Base-by-base conservation (phyloP, 495 filamentous ascomycete species). In the Umbilicaria muhlenbergii region DNA sequence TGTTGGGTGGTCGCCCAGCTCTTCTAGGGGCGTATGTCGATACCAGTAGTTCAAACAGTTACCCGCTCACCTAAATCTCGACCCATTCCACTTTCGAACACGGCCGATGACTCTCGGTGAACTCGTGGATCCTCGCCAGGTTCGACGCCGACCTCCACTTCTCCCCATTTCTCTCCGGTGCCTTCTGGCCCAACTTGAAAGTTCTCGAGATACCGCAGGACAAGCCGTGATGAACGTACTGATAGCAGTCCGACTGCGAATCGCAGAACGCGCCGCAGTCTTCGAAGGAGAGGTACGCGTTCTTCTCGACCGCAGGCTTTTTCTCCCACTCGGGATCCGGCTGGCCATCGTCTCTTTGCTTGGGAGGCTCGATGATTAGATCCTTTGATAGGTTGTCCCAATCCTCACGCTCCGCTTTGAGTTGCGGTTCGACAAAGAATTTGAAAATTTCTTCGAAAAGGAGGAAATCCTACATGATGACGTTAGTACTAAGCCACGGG, bases 321-420 rank as follows among this genome's bases (percentile, higher is more conserved):
- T 56, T 44, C 12, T 52, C 45, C 24, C 24, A 28, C 16, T 44
- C 18, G 35, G 59, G 54, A 44, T 58, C 65, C 4, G 24, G 24
- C 38, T 56, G 56, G 6, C 52, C 52, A 7, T 19, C 56, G 5
- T 46, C 38, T 28, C 51, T 35, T 11, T 41, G 41, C 36, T 58
- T 58, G 2, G 47, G 50, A 37, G 64, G 52, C 15, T 64, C 48
- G 47, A 69, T 66, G 38, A 56, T 45, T 32, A 60, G 56, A 41
- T 68, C 60, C 19, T 67, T 52, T 43, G 64, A 60, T 7, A 56
- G 39, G 52, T 73, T 73, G 44, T 73, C 63, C 70, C 70, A 73
- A 52, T 70, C 64, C 17, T 59, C 55, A 32, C 61, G 61, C 11
- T 47, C 44, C 2, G 45, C 24, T 32, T 45, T 46, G 6, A 70